Conservation (phyloP, 2,329 filamentous ascomycete species). For the Aspergillus sp. region DNA sequence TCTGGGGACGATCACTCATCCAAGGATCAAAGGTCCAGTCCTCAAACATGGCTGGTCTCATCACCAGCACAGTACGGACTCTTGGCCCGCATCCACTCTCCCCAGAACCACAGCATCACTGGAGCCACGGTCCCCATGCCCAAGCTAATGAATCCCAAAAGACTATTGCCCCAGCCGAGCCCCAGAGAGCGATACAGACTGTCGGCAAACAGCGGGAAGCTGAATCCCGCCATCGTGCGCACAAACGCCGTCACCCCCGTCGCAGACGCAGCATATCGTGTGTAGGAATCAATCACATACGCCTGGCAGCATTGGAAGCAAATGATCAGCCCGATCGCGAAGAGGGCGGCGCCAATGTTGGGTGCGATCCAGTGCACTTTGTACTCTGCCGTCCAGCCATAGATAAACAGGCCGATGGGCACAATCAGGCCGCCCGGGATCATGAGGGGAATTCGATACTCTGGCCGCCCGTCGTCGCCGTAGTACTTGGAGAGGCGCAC, state of each 20-base stretch:
- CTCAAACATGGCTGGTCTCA: background rate
- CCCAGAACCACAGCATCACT: slow-evolving; percentile 53
- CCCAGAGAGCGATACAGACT: slow-evolving; percentile 35
- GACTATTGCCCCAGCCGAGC: slow-evolving; percentile 40
- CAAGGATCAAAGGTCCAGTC: background rate
- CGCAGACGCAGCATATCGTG: slow-evolving; percentile 38
- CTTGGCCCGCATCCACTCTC: slow-evolving; percentile 46
- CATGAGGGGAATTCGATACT: slow-evolving; percentile 65
- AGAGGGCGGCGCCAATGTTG: slow-evolving; percentile 54
- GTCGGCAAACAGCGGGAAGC: slow-evolving; percentile 42
- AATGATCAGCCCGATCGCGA: slow-evolving; percentile 50
- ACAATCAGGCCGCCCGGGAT: slow-evolving; percentile 57
- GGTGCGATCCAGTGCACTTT: slow-evolving; percentile 59
- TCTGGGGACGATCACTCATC: background rate
- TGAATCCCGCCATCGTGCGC: slow-evolving; percentile 37
- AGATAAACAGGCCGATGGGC: slow-evolving; percentile 59
- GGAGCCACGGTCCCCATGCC: slow-evolving; percentile 49
- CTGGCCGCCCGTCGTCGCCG: slow-evolving; percentile 56
- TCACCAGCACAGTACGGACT: slow-evolving; percentile 43
- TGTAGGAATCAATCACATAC: slow-evolving; percentile 41
- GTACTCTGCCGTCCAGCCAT: slow-evolving; percentile 60
- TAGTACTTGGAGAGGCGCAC: slow-evolving; percentile 46
- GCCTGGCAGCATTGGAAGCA: slow-evolving; percentile 41
- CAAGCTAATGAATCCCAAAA: slow-evolving; percentile 41
- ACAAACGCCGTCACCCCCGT: slow-evolving; percentile 33